phyloP scores from a whole-genome alignment of 495 filamentous ascomycete genomes.

The Hyphodiscus hymeniophilus region DNA sequence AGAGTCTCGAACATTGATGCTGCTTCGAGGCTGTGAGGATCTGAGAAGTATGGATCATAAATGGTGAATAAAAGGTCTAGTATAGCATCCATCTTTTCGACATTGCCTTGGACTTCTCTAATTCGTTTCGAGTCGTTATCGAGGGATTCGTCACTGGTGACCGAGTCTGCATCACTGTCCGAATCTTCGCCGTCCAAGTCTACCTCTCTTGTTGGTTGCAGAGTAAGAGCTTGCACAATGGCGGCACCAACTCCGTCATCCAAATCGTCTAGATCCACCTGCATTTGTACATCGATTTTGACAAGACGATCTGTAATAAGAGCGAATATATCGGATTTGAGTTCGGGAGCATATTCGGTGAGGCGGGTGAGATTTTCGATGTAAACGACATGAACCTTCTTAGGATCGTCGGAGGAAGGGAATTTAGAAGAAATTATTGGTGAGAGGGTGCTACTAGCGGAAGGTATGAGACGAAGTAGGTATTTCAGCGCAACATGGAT shows the following conservation, averaged over 20 bases:
- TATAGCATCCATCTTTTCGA: slow-evolving; percentile 88
- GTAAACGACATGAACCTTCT: slow-evolving; percentile 65
- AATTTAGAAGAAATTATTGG: slow-evolving; percentile 58
- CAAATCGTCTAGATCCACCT: slow-evolving; percentile 82
- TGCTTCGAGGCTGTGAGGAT: slow-evolving; percentile 39
- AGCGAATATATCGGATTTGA: slow-evolving; percentile 76
- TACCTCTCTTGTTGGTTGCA: slow-evolving; percentile 27
- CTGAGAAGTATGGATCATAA: slow-evolving; percentile 60
- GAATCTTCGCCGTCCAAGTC: slow-evolving; percentile 52
- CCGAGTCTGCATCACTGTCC: slow-evolving; percentile 47
- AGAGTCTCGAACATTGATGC: slow-evolving; percentile 58
- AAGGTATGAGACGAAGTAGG: slow-evolving; percentile 68
- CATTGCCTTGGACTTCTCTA: slow-evolving; percentile 63
- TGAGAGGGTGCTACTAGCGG: slow-evolving; percentile 57
- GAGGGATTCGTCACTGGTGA: slow-evolving; percentile 39
- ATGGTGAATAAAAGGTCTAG: slow-evolving; percentile 82
- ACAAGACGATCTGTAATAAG: slow-evolving; percentile 76
- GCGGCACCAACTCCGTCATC: slow-evolving; percentile 42
- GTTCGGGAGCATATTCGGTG: slow-evolving; percentile 64
- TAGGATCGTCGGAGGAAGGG: slow-evolving; percentile 64
- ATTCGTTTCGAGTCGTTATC: slow-evolving; percentile 37
- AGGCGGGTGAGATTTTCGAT: slow-evolving; percentile 71
- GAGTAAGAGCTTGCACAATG: slow-evolving; percentile 34
- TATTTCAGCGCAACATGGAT: slow-evolving; percentile 69
- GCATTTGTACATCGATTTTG: slow-evolving; percentile 90